Evolutionary conservation across 2,329 filamentous ascomycete species (phyloP).

Genomic region (Aureobasidium sp.): DNA sequence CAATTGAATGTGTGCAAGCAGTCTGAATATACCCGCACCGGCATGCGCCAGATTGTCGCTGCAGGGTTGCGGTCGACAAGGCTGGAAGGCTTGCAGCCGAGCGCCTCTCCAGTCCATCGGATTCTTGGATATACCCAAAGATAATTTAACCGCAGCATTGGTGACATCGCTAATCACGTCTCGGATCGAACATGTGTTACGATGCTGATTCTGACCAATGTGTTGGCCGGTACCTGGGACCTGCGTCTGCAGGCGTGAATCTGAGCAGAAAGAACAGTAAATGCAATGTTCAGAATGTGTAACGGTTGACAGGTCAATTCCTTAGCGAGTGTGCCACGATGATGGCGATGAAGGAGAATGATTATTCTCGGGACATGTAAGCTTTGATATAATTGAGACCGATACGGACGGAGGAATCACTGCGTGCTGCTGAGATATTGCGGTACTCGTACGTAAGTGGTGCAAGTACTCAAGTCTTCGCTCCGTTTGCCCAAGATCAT

Average conservation of each 20-base stretch:
- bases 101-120: not conserved
- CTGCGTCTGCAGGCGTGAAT: conserved; percentile 1
- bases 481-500: not conserved
- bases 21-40: not conserved
- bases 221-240: conserved; percentile 1
- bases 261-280: not conserved
- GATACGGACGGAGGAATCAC: not conserved
- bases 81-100: not conserved
- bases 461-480: not conserved
- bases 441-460: not conserved
- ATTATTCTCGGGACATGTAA: not conserved
- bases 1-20: not conserved
- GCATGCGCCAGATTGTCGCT: not conserved
- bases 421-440: not conserved
- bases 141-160: conserved; percentile 1
- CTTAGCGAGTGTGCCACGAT: not conserved
- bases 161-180: not conserved
- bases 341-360: not conserved
- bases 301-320: conserved; percentile 6
- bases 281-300: not conserved
- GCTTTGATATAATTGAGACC: not conserved
- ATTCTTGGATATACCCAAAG: conserved; percentile 10
- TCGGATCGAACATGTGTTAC: not conserved
- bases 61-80: not conserved
- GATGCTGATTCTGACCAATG: not conserved